Evolutionary conservation across 2,329 filamentous ascomycete species (phyloP).

Genomic region (Coleophoma cylindrospora): DNA sequence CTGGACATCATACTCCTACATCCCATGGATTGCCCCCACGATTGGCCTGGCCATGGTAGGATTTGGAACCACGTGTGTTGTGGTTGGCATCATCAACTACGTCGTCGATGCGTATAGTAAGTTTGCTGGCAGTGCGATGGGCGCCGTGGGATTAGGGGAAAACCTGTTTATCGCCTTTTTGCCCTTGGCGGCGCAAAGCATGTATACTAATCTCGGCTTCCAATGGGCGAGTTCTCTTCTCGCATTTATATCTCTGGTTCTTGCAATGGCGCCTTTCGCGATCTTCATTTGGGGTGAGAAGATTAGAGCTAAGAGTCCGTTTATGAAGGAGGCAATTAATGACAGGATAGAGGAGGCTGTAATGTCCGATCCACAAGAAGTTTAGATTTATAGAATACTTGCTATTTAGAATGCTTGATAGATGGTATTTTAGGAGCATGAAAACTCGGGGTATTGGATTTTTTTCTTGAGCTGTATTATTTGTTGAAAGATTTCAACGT

Average conservation of each 20-base stretch:
- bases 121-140: slow-evolving; percentile 43
- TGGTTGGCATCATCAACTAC: slow-evolving; percentile 40
- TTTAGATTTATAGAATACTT: too few species aligned
- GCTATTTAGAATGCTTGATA: too few species aligned
- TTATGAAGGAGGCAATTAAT: slow-evolving; percentile 5
- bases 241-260: slow-evolving; percentile 34
- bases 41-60: slow-evolving; percentile 59
- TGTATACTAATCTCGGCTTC: slow-evolving; percentile 42
- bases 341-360: neutral
- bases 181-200: slow-evolving; percentile 38
- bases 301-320: slow-evolving; percentile 6
- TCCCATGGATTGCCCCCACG: slow-evolving; percentile 71
- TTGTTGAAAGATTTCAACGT: too few species aligned
- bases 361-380: too few species aligned
- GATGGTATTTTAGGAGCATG: too few species aligned
- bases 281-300: slow-evolving; percentile 29
- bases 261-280: slow-evolving; percentile 39
- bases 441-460: too few species aligned
- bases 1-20: slow-evolving; percentile 69
- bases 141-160: slow-evolving; percentile 41
- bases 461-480: too few species aligned
- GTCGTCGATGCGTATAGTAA: slow-evolving; percentile 43
- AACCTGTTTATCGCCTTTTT: slow-evolving; percentile 42
- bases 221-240: slow-evolving; percentile 43
- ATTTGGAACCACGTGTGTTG: slow-evolving; percentile 41